These are phyloP conservation scores for Ogataea parapolymorpha DNA, from an alignment of 805 yeast species.

Conservation along the genomic window DNA sequence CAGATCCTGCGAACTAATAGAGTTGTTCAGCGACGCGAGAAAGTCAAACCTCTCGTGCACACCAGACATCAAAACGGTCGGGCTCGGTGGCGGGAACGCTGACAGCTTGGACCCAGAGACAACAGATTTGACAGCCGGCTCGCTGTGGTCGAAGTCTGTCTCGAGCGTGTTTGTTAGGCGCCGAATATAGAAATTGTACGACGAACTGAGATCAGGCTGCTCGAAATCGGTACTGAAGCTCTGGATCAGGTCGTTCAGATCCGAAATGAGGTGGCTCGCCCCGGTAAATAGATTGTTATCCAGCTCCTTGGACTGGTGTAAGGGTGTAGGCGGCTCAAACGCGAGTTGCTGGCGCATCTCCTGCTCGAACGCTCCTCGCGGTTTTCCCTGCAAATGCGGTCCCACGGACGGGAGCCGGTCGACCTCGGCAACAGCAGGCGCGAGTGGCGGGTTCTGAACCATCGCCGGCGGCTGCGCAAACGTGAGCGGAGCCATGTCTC, in stretches of 20 bases:
- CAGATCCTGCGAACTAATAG: slow-evolving; percentile 27
- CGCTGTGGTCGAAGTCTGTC: slow-evolving; percentile 1
- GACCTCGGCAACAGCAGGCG: not conserved
- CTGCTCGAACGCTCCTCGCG: slow-evolving; percentile 7
- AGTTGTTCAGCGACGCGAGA: slow-evolving; percentile 26
- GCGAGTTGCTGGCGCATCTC: slow-evolving; percentile 15
- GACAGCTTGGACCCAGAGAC: slow-evolving; percentile 2
- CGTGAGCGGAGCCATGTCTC: not conserved
- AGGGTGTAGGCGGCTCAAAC: slow-evolving; percentile 12
- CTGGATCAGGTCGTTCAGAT: slow-evolving; percentile 34
- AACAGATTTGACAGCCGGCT: not conserved
- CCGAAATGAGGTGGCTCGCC: slow-evolving; percentile 35
- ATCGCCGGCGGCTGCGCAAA: slow-evolving; percentile 18
- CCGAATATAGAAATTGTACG: slow-evolving; percentile 8
- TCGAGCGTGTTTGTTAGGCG: slow-evolving; percentile 5
- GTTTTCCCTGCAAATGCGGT: not conserved
- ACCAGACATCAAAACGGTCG: slow-evolving; percentile 11
- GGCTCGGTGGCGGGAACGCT: slow-evolving; percentile 27
- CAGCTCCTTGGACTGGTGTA: slow-evolving; percentile 22
- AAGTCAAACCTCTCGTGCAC: slow-evolving; percentile 27
- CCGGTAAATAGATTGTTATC: slow-evolving; percentile 33
- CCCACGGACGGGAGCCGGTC: not conserved
- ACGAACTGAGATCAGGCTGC: slow-evolving; percentile 7
- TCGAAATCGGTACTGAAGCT: slow-evolving; percentile 27
- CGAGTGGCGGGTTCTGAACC: slow-evolving; percentile 23